Evolutionary conservation across 2,329 filamentous ascomycete genomes (phyloP), one percentile per base, ranked within the genome.

Genomic region (Penicillium sp.): DNA sequence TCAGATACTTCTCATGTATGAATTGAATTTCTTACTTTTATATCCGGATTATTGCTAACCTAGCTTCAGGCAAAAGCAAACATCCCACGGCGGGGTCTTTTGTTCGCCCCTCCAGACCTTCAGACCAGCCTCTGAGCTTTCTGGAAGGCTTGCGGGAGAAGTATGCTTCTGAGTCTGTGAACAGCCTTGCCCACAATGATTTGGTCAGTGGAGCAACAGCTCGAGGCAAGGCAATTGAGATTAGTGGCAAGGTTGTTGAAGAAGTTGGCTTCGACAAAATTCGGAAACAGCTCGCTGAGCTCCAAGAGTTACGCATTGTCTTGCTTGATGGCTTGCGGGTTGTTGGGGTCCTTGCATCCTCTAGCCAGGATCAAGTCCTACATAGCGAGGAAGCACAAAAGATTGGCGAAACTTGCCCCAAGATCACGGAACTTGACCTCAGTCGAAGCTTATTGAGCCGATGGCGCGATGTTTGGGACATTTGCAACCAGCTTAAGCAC

Each of bases 251-350:
- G 76, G 84, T 93, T 19, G 93, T 91, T 6, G 89, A 97, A 77
- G 93, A 97, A 77, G 86, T 97, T 35, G 94, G 94, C 31, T 97
- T 97, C 67, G 92, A 96, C 66, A 97, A 97, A 80, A 91, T 97
- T 64, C 86, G 89, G 43, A 84, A 84, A 64, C 86, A 93, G 75
- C 87, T 95, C 69, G 89, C 92, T 6, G 68, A 89, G 69, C 80
- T 97, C 33, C 80, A 88, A 54, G 90, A 94, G 67, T 82, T 97
- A 59, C 88, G 84, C 64, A 87, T 93, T 55, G 87, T 95, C 50
- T 85, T 97, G 40, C 80, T 99, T 8, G 93, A 97, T 75, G 87
- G 89, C 15, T 76, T 91, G 69, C 81, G 85, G 50, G 83, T 97
- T 19, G 66, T 63, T 13, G 75, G 77, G 7, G 67, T 78, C 7